A percentile compares a stretch with the other conserved stretches of the same genome.
These are phyloP conservation scores for Phytopythium chamaehyphon DNA, from an alignment of 352 stramenopile species.

Conservation along the genomic window DNA sequence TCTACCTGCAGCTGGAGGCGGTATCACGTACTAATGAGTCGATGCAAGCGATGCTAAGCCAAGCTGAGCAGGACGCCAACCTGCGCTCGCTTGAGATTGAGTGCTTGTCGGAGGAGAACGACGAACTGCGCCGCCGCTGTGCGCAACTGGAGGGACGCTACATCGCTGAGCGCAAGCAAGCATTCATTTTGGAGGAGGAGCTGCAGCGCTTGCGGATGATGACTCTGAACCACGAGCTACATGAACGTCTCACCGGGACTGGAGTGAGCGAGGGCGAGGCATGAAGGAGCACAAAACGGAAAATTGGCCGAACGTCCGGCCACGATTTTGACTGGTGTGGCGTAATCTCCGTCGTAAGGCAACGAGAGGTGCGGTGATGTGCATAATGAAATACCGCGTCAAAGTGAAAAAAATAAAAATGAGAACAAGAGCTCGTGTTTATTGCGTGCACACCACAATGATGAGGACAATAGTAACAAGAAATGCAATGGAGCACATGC, in stretches of 20 bases:
- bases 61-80: constrained; percentile 57
- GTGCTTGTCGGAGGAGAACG: constrained; percentile 74
- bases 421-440: neutral
- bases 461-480: constrained; percentile 54
- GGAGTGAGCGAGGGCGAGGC: constrained; percentile 1
- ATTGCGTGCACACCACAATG: constrained; percentile 61
- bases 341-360: too few species aligned
- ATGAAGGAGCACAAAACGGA: neutral
- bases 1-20: constrained; percentile 54
- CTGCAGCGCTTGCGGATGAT: constrained; percentile 51
- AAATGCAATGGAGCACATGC: constrained; percentile 64
- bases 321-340: too few species aligned
- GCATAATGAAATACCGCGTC: neutral
- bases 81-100: constrained; percentile 67
- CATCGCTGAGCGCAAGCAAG: constrained; percentile 62
- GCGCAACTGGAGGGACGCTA: constrained; percentile 60
- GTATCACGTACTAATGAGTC: constrained; percentile 61
- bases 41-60: constrained; percentile 52
- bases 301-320: too few species aligned
- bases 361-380: too few species aligned
- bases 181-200: constrained; percentile 60
- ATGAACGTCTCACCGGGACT: constrained; percentile 17
- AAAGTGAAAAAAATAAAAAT: neutral
- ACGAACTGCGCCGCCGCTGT: constrained; percentile 60
- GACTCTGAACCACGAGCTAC: constrained; percentile 36